A percentile compares a stretch with the other conserved stretches of the same genome.
Conservation (phyloP, 345 rosid species). For the Corchorus olitorius region DNA sequence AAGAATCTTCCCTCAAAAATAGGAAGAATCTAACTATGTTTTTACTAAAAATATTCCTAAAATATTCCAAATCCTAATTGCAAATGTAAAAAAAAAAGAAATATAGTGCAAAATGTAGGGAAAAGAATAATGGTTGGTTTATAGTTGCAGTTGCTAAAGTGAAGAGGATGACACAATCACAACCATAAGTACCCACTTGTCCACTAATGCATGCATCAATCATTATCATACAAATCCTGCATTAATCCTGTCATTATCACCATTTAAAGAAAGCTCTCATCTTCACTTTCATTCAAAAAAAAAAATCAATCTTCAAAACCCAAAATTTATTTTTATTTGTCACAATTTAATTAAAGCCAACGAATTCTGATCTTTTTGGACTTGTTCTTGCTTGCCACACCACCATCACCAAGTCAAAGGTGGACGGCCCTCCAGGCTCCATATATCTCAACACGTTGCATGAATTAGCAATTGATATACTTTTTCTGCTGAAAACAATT, state of each 20-base stretch:
- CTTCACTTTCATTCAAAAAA: background rate
- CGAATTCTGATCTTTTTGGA: background rate
- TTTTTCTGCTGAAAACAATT: no score
- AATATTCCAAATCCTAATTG: no score
- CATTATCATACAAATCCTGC: background rate
- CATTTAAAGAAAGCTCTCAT: background rate
- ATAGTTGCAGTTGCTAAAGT: background rate
- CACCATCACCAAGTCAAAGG: constrained; percentile 4
- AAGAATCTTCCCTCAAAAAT: no score
- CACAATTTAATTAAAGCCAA: background rate
- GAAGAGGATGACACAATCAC: background rate
- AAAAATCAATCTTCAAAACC: background rate
- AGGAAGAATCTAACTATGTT: no score
- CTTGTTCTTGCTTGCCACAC: background rate
- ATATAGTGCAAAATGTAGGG: no score
- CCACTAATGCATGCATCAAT: constrained; percentile 5
- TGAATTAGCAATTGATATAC: background rate
- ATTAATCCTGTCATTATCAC: background rate
- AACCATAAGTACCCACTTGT: background rate
- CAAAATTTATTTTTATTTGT: background rate
- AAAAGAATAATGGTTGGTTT: background rate
- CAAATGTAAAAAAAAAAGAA: no score
- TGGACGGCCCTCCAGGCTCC: background rate
- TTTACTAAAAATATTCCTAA: no score
- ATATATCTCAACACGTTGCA: background rate